phyloP scores from a whole-genome alignment of 192 early-diverging fungal species.

The Gryganskiella cystojenkinii region DNA sequence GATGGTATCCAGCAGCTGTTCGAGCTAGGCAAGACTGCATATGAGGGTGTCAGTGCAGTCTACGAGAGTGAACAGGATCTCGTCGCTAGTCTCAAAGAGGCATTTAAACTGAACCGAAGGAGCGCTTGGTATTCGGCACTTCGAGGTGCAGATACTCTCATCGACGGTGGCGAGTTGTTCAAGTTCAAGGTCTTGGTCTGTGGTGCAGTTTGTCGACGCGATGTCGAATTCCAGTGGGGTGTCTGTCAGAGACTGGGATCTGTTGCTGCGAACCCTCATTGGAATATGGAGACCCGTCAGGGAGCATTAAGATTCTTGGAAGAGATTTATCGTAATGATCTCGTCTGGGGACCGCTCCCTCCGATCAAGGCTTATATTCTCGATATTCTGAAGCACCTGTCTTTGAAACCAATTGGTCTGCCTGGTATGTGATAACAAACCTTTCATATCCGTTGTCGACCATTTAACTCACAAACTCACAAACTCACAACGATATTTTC shows the following conservation, averaged over 20 bases:
- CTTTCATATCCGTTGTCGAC: not conserved
- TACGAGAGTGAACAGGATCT: constrained; percentile 1
- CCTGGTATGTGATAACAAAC: not conserved
- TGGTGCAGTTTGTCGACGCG: not conserved
- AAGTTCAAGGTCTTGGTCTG: not conserved
- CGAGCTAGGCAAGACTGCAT: not conserved
- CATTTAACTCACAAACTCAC: not conserved
- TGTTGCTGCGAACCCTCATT: not conserved
- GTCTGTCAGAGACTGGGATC: not conserved
- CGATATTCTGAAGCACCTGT: constrained; percentile 9
- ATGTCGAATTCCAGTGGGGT: constrained; percentile 4
- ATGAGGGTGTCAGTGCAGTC: not conserved
- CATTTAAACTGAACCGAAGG: not conserved
- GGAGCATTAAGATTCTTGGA: not conserved
- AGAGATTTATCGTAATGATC: constrained; percentile 1
- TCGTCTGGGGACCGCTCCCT: not conserved
- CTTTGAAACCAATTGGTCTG: no score
- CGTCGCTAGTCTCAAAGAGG: not conserved
- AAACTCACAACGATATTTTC: no score
- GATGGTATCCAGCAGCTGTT: not conserved
- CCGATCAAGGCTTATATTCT: constrained; percentile 1
- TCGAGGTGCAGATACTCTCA: not conserved
- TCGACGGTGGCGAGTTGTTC: not conserved
- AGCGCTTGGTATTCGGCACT: constrained; percentile 1
- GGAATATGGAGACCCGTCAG: not conserved